Conservation (phyloP, 2,329 filamentous ascomycete species). For the Xylariaceae sp. region DNA sequence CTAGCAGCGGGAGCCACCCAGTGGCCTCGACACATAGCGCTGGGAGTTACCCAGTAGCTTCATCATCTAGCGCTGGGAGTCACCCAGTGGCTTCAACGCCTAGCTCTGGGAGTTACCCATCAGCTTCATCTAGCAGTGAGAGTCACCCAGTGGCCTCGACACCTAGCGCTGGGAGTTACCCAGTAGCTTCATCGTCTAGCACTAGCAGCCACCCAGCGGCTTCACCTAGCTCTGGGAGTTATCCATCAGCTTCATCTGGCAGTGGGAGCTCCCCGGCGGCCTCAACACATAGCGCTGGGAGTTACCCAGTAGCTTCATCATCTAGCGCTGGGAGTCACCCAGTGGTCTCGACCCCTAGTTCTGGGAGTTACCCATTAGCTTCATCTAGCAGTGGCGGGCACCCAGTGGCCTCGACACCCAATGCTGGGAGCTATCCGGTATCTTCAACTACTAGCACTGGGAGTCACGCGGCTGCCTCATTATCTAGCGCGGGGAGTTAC, state of each 20-base stretch:
- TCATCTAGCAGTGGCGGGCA: too few species aligned
- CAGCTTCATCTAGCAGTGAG: too few species aligned
- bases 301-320: slow-evolving; percentile 10
- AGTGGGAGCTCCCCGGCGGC: not conserved
- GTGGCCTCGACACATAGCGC: not conserved
- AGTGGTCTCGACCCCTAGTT: slow-evolving; percentile 13
- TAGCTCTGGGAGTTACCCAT: slow-evolving; percentile 21
- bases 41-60: not conserved
- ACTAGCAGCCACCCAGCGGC: too few species aligned
- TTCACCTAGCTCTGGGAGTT: slow-evolving; percentile 19
- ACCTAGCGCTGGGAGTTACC: not conserved
- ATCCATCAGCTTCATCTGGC: slow-evolving; percentile 8
- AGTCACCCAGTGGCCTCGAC: slow-evolving; percentile 19
- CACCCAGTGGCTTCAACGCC: slow-evolving; percentile 20
- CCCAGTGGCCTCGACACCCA: slow-evolving; percentile 17
- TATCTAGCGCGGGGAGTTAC: slow-evolving; percentile 23
- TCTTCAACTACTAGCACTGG: slow-evolving; percentile 1
- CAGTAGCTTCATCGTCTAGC: not conserved
- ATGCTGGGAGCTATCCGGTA: not conserved
- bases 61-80: slow-evolving; percentile 5
- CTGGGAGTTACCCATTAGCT: slow-evolving; percentile 19
- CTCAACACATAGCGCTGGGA: slow-evolving; percentile 11
- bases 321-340: slow-evolving; percentile 16
- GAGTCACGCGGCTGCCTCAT: slow-evolving; percentile 20
- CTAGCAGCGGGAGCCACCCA: not conserved